These are phyloP conservation scores for Echria macrotheca DNA, from an alignment of 495 filamentous ascomycete species.

Conservation along the genomic window DNA sequence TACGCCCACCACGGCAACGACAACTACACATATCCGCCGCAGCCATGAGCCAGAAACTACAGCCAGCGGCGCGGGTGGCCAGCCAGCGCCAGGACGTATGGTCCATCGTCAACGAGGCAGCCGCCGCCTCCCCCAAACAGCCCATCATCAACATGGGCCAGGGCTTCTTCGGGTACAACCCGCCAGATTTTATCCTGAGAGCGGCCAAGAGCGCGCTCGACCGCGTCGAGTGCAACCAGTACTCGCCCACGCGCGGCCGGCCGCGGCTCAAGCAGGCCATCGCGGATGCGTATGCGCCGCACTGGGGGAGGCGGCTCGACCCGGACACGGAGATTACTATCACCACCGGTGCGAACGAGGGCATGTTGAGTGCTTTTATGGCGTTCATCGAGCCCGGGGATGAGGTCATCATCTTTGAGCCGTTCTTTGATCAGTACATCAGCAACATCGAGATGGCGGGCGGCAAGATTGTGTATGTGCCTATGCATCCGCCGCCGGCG, in stretches of 20 bases:
- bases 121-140: slow-evolving; percentile 73
- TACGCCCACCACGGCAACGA: slow-evolving; percentile 9
- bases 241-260: slow-evolving; percentile 89
- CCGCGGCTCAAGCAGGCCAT: slow-evolving; percentile 87
- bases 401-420: slow-evolving; percentile 97
- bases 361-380: slow-evolving; percentile 96
- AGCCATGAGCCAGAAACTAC: slow-evolving; percentile 38
- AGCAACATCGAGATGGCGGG: slow-evolving; percentile 97
- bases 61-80: slow-evolving; percentile 74
- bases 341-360: slow-evolving; percentile 96
- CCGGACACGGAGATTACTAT: slow-evolving; percentile 90
- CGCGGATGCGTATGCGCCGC: slow-evolving; percentile 80
- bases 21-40: slow-evolving; percentile 21
- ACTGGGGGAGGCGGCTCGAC: slow-evolving; percentile 72
- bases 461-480: slow-evolving; percentile 88
- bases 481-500: slow-evolving; percentile 82
- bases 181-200: slow-evolving; percentile 82
- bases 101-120: slow-evolving; percentile 94
- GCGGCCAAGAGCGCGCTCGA: slow-evolving; percentile 87
- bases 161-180: slow-evolving; percentile 98
- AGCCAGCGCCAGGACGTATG: slow-evolving; percentile 90
- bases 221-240: slow-evolving; percentile 97
- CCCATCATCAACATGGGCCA: slow-evolving; percentile 95
- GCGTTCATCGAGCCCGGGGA: slow-evolving; percentile 90
- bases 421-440: slow-evolving; percentile 98